These are phyloP conservation scores for Wolfiporia cocos DNA, from an alignment of 1,284 basidiomycete species.

Conservation along the genomic window DNA sequence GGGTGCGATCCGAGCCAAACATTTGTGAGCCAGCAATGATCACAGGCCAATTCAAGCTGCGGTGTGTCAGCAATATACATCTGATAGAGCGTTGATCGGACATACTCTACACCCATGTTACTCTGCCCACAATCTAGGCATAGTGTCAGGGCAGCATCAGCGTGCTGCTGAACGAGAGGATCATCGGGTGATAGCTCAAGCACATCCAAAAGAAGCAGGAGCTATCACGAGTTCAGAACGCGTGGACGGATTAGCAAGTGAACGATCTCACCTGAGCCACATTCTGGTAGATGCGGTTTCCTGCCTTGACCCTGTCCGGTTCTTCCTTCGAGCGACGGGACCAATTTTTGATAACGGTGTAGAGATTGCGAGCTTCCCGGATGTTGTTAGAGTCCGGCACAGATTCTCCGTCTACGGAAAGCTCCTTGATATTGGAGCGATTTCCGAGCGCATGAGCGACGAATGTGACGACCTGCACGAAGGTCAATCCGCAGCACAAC, in stretches of 20 bases:
- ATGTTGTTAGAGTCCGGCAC: slow-evolving; percentile 15
- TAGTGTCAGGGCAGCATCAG: slow-evolving; percentile 23
- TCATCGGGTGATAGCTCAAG: slow-evolving; percentile 32
- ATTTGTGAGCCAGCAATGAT: slow-evolving; percentile 40
- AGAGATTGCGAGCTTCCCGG: slow-evolving; percentile 19
- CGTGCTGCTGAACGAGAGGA: slow-evolving; percentile 31
- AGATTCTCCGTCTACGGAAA: slow-evolving; percentile 3
- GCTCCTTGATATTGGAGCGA: slow-evolving; percentile 1
- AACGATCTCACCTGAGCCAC: slow-evolving; percentile 27
- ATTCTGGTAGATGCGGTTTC: slow-evolving; percentile 29
- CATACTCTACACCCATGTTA: slow-evolving; percentile 31
- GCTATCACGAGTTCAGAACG: slow-evolving; percentile 22
- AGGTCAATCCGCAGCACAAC: no score
- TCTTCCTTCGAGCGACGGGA: slow-evolving; percentile 17
- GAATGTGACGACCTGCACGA: slow-evolving; percentile 19
- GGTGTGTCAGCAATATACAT: slow-evolving; percentile 2
- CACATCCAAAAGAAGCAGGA: slow-evolving; percentile 38
- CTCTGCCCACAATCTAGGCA: slow-evolving; percentile 26
- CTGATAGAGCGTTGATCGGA: slow-evolving; percentile 9
- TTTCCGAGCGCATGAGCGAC: slow-evolving; percentile 16
- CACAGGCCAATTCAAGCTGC: slow-evolving; percentile 37
- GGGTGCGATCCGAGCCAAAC: slow-evolving; percentile 28
- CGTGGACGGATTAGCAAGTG: slow-evolving; percentile 1
- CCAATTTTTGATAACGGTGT: slow-evolving; percentile 23
- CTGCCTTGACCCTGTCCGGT: slow-evolving; percentile 21